These are phyloP conservation scores for Apocynum venetum DNA, from an alignment of 257 asterid species.

Conservation along the genomic window DNA sequence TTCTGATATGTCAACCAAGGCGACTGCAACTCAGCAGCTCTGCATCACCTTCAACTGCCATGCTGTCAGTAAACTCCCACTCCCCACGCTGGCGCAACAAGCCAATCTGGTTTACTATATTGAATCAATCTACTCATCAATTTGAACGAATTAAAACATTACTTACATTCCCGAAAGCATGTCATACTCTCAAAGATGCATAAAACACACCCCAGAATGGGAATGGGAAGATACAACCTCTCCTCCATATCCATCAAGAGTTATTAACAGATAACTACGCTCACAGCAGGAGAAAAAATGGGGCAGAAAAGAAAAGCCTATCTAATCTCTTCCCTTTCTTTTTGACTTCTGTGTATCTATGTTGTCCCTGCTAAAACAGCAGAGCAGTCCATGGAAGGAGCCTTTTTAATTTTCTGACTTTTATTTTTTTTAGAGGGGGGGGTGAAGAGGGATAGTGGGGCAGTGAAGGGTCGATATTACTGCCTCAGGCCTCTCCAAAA, in stretches of 20 bases:
- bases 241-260: not conserved
- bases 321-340: not conserved
- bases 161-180: not conserved
- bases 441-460: no score
- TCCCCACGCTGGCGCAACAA: not conserved
- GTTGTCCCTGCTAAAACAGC: not conserved
- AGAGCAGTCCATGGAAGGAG: no score
- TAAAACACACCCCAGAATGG: not conserved
- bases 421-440: not conserved
- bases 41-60: not conserved
- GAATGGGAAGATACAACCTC: not conserved
- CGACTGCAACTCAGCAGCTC: not conserved
- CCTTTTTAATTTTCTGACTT: not conserved
- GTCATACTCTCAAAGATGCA: not conserved
- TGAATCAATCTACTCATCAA: not conserved
- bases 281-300: not conserved
- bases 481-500: no score
- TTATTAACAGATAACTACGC: not conserved
- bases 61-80: not conserved
- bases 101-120: not conserved
- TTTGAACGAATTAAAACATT: not conserved
- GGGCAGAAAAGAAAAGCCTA: not conserved
- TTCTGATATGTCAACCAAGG: not conserved
- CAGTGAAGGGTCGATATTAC: no score
- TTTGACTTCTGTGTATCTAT: not conserved